These are phyloP conservation scores for Schoenoplectus triqueter DNA, from an alignment of 202 grass and related monocot genomes.

Conservation along the genomic window DNA sequence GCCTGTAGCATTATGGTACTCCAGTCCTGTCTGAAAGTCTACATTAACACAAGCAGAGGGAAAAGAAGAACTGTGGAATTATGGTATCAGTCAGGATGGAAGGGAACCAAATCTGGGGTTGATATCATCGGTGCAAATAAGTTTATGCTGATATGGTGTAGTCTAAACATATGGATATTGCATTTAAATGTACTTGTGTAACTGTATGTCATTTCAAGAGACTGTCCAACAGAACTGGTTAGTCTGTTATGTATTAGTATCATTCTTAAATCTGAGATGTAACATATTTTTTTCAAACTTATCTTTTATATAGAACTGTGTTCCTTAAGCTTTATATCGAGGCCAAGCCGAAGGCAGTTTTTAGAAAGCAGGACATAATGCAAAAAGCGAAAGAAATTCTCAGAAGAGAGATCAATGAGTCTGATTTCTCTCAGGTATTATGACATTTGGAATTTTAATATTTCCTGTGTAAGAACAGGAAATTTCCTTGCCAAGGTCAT, in stretches of 20 bases:
- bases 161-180: not conserved
- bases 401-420: slow-evolving; percentile 36
- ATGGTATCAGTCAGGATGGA: not conserved
- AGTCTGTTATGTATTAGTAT: not conserved
- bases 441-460: not conserved
- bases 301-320: slow-evolving; percentile 36
- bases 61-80: not conserved
- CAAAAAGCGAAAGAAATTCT: not conserved
- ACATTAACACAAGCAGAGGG: slow-evolving; percentile 16
- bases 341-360: slow-evolving; percentile 1
- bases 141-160: not conserved
- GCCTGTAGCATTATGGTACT: slow-evolving; percentile 8
- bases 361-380: slow-evolving; percentile 41
- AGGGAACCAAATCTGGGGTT: slow-evolving; percentile 10
- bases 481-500: not conserved
- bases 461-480: not conserved
- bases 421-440: slow-evolving; percentile 42
- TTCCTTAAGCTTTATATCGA: slow-evolving; percentile 32
- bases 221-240: slow-evolving; percentile 1
- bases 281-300: not conserved
- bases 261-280: not conserved
- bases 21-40: not conserved
- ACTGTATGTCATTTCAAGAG: slow-evolving; percentile 1
- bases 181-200: not conserved
- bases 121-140: slow-evolving; percentile 4